phyloP scores from a whole-genome alignment of 768 basidiomycete genomes.

The Auriscalpium vulgare region DNA sequence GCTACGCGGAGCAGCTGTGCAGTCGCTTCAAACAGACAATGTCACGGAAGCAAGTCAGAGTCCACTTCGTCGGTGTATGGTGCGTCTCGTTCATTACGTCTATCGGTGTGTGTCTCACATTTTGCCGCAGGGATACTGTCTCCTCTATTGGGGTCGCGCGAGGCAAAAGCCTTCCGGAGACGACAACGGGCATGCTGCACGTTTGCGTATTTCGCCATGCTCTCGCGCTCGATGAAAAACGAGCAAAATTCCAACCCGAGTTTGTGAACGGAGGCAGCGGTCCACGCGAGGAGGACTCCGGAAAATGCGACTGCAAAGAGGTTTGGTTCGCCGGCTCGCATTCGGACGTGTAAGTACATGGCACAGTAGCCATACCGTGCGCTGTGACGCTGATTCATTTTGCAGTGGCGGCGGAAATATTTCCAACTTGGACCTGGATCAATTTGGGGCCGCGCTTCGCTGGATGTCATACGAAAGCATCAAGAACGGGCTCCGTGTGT shows the following conservation, averaged over 20 bases:
- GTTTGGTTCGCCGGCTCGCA: neutral
- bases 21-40: no score
- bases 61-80: conserved; percentile 40
- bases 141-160: conserved; percentile 34
- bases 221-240: conserved; percentile 37
- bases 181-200: conserved; percentile 23
- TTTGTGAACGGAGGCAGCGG: conserved; percentile 25
- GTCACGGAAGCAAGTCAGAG: conserved; percentile 12
- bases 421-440: no score
- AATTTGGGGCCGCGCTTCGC: no score
- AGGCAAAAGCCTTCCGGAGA: conserved; percentile 23
- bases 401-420: no score
- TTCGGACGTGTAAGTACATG: neutral
- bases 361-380: no score
- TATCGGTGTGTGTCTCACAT: neutral
- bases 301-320: neutral
- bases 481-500: no score
- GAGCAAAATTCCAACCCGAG: conserved; percentile 40
- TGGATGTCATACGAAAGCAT: no score
- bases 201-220: conserved; percentile 35
- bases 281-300: neutral
- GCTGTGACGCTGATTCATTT: no score
- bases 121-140: conserved; percentile 34
- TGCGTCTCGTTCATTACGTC: conserved; percentile 10
- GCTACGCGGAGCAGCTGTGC: no score